Conservation (phyloP, 768 basidiomycete species). For the Neoboletus magnificus region DNA sequence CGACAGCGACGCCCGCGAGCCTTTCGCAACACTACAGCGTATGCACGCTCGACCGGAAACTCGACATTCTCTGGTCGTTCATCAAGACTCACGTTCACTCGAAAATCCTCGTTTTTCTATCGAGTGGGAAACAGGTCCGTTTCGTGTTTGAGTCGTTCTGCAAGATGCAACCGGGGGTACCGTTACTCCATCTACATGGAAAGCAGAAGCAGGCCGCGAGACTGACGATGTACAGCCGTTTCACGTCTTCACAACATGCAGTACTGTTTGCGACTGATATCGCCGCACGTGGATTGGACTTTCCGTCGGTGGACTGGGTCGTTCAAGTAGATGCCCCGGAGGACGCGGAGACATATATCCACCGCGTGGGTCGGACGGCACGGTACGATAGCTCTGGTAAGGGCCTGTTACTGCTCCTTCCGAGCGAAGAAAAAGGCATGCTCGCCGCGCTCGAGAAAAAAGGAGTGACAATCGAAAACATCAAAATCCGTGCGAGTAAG, state of each 20-base stretch:
- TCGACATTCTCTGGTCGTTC: slow-evolving; percentile 91
- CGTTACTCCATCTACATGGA: slow-evolving; percentile 91
- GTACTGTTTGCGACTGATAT: slow-evolving; percentile 95
- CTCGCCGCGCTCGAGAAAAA: slow-evolving; percentile 65
- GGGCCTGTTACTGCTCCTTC: slow-evolving; percentile 75
- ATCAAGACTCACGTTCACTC: slow-evolving; percentile 89
- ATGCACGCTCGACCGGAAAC: slow-evolving; percentile 80
- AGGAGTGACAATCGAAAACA: slow-evolving; percentile 65
- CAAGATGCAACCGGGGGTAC: slow-evolving; percentile 90
- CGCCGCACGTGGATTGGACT: slow-evolving; percentile 93
- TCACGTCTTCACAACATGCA: slow-evolving; percentile 77
- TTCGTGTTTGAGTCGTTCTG: slow-evolving; percentile 96
- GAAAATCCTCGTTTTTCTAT: slow-evolving; percentile 92
- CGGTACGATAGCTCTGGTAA: slow-evolving; percentile 90
- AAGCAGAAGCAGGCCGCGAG: slow-evolving; percentile 95
- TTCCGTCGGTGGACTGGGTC: slow-evolving; percentile 96
- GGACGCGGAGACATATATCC: slow-evolving; percentile 96
- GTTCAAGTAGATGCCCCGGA: slow-evolving; percentile 94
- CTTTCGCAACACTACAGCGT: slow-evolving; percentile 90
- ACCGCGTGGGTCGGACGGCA: slow-evolving; percentile 94
- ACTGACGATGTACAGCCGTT: slow-evolving; percentile 77
- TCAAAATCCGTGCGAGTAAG: slow-evolving; percentile 88
- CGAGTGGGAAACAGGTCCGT: slow-evolving; percentile 94
- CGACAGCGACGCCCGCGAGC: slow-evolving; percentile 59
- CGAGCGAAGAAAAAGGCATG: slow-evolving; percentile 95